These are phyloP conservation scores for Amanita pseudoporphyria DNA, from an alignment of 768 basidiomycete genomes.

Conservation along the genomic window DNA sequence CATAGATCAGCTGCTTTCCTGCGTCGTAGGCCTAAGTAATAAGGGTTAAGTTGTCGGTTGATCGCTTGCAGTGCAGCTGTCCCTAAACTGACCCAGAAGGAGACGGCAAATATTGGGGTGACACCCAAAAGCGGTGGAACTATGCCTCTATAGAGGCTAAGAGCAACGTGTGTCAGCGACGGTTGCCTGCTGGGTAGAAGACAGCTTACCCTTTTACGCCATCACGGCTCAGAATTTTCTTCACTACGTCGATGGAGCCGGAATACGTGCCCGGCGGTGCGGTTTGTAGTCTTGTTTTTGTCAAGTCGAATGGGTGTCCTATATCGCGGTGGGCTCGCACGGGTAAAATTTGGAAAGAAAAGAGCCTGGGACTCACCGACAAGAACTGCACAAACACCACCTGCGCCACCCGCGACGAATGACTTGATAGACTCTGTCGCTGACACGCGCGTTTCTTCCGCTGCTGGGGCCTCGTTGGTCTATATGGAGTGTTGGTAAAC, in stretches of 20 bases:
- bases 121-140: constrained; percentile 90
- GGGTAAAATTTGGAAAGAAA: neutral
- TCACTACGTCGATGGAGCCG: constrained; percentile 90
- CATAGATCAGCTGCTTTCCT: constrained; percentile 78
- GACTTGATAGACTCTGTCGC: constrained; percentile 56
- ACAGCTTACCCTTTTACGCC: constrained; percentile 69
- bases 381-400: constrained; percentile 79
- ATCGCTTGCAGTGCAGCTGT: neutral
- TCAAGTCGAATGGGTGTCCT: constrained; percentile 98
- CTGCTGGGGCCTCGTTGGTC: constrained; percentile 27
- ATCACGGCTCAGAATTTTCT: constrained; percentile 84
- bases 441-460: constrained; percentile 28
- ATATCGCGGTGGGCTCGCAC: neutral
- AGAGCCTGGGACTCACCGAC: constrained; percentile 54
- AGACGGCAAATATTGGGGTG: constrained; percentile 96
- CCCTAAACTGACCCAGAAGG: constrained; percentile 75
- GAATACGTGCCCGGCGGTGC: constrained; percentile 82
- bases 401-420: constrained; percentile 90
- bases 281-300: constrained; percentile 93
- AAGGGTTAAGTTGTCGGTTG: neutral
- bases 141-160: constrained; percentile 84
- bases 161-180: neutral
- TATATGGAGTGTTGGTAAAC: neutral
- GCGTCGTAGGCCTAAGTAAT: constrained; percentile 75
- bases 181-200: neutral